Base-by-base conservation (phyloP, 2,329 filamentous ascomycete genomes). In the Fusarium metavorans region DNA sequence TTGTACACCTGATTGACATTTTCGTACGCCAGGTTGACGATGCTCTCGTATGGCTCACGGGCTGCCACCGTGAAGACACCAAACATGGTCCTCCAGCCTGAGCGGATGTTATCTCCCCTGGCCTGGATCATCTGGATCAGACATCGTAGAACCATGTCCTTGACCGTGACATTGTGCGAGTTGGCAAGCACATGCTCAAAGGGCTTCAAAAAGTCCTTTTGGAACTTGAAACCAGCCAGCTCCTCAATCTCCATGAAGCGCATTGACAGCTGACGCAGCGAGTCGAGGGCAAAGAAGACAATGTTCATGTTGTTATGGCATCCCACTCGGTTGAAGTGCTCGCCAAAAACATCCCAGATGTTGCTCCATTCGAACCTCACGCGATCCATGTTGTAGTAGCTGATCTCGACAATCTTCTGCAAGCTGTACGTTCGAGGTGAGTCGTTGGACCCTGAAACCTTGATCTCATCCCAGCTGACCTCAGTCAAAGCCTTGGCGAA, bases 121-220 rank as follows among this genome's bases (percentile, higher is more conserved):
- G 96, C 95, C 84, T 99, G 97, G 57, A 99, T 98, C 97, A 99
- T 99, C 83, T 99, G 97, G 66, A 98, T 97, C 71, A 99, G 87
- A 81, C 97, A 99, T 50, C 96, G 92, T 27, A 99, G 86, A 54
- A 98, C 95, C 93, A 99, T 96, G 78, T 99, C 97, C 83, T 99
- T 99, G 78, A 99, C 97, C 1, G 94, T 92, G 20, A 98, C 92
- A 73, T 97, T 95, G 73, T 88, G 94, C 48, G 95, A 97, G 82
- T 99, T 98, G 67, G 94, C 92, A 86, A 99, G 94, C 77, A 99
- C 95, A 82, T 98, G 95, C 85, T 99, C 96, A 78, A 99, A 99
- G 0, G 97, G 97, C 83, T 98, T 98, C 64, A 99, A 85, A 82
- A 99, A 99, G 81, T 99, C 96, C 82, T 99, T 99, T 79, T 99